These are phyloP conservation scores for Epicoccum sorghinum DNA, from an alignment of 2,329 filamentous ascomycete genomes.

Conservation along the genomic window DNA sequence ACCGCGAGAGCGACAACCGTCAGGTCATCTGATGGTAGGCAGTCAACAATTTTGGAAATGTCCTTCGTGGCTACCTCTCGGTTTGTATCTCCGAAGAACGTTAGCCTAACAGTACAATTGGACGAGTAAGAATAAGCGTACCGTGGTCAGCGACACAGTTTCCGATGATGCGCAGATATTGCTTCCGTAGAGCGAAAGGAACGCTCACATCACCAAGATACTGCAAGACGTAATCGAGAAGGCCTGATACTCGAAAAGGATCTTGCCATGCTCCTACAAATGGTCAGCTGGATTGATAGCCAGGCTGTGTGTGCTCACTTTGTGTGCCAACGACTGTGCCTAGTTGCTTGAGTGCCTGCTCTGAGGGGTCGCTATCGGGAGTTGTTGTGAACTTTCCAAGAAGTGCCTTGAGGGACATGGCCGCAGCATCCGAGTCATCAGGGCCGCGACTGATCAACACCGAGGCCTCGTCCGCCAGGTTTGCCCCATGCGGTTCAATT, in stretches of 20 bases:
- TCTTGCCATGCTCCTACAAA: conserved; percentile 38
- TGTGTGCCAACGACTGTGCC: conserved; percentile 43
- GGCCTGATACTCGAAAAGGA: conserved; percentile 32
- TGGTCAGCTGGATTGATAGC: conserved; percentile 28
- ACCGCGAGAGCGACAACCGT: conserved; percentile 46
- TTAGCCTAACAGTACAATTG: conserved; percentile 21
- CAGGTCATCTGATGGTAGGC: conserved; percentile 32
- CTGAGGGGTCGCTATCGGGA: conserved; percentile 1
- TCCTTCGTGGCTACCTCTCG: conserved; percentile 35
- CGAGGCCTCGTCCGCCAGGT: conserved; percentile 1
- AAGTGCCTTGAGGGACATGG: background rate
- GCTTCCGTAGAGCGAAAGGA: conserved; percentile 33
- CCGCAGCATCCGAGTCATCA: background rate
- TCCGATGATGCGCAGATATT: conserved; percentile 47
- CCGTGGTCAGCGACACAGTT: conserved; percentile 48
- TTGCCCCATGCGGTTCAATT: background rate
- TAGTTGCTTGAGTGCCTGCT: conserved; percentile 29
- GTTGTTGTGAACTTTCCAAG: conserved; percentile 3
- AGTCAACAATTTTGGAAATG: conserved; percentile 35
- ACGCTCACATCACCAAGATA: conserved; percentile 29
- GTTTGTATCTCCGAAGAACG: conserved; percentile 36
- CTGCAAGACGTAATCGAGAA: conserved; percentile 37
- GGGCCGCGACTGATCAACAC: conserved; percentile 1
- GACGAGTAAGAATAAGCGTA: conserved; percentile 10
- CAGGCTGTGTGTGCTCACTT: conserved; percentile 23